Conservation (phyloP, 169 alveolate genomes). For the Miamiensis avidus region DNA sequence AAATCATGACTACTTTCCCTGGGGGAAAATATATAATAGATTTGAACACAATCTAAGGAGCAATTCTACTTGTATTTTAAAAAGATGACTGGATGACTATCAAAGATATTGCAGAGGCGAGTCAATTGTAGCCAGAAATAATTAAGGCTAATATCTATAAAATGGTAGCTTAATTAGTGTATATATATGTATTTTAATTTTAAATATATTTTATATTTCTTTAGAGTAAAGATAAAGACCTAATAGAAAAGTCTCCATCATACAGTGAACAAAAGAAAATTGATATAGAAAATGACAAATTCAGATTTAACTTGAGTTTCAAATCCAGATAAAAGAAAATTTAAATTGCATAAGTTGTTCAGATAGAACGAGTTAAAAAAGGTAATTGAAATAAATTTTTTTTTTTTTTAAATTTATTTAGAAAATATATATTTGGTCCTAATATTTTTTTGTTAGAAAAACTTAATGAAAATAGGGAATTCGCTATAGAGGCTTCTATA, state of each 20-base stretch:
- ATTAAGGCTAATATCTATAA: neutral
- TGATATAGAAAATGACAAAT: neutral
- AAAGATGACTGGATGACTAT: conserved; percentile 1
- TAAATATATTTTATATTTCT: too few species aligned
- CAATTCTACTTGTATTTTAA: neutral
- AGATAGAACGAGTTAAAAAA: conserved; percentile 3
- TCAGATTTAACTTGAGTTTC: neutral
- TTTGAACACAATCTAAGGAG: neutral
- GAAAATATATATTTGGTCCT: too few species aligned
- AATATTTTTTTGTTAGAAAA: too few species aligned
- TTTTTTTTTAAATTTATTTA: too few species aligned
- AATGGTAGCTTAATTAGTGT: too few species aligned
- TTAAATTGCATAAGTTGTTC: neutral
- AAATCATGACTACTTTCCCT: neutral
- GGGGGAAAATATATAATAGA: neutral
- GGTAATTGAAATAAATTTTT: too few species aligned
- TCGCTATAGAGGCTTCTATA: conserved; percentile 60
- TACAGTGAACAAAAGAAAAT: neutral
- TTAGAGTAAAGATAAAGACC: too few species aligned
- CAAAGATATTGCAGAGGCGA: too few species aligned
- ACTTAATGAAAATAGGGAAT: conserved; percentile 52
- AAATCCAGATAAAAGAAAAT: neutral
- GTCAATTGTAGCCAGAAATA: too few species aligned
- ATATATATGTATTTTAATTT: too few species aligned
- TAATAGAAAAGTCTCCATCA: neutral